Percentiles rank a stretch among this genome's conserved stretches.
Evolutionary conservation across 2,329 filamentous ascomycete species (phyloP).

Genomic region (Macrophomina phaseolina): DNA sequence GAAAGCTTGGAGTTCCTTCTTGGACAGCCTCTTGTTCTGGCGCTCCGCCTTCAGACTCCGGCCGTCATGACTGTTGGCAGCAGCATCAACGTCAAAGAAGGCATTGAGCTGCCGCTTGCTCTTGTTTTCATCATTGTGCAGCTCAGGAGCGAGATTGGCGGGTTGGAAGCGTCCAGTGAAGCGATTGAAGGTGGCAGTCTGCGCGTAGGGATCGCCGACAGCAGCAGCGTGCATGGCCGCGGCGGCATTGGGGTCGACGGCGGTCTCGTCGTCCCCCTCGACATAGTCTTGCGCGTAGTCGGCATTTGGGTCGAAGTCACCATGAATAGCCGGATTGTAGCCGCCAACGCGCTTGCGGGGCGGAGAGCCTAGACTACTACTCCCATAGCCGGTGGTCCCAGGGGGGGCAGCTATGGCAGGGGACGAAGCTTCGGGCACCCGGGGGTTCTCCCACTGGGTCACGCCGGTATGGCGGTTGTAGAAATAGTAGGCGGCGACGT

Average conservation of each 20-base stretch:
- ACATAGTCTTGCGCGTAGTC: slow-evolving; percentile 72
- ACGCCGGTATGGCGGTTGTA: slow-evolving; percentile 78
- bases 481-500: slow-evolving; percentile 76
- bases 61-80: slow-evolving; percentile 88
- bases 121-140: slow-evolving; percentile 87
- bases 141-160: slow-evolving; percentile 69
- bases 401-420: slow-evolving; percentile 29
- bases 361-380: slow-evolving; percentile 36
- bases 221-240: slow-evolving; percentile 31
- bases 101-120: slow-evolving; percentile 86
- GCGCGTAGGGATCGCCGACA: slow-evolving; percentile 60
- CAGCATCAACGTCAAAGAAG: slow-evolving; percentile 94
- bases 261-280: slow-evolving; percentile 42
- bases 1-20: slow-evolving; percentile 87
- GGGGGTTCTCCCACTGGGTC: slow-evolving; percentile 87
- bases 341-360: slow-evolving; percentile 62
- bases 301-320: slow-evolving; percentile 94
- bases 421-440: slow-evolving; percentile 59
- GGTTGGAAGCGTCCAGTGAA: slow-evolving; percentile 86
- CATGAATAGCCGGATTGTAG: slow-evolving; percentile 96
- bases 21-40: slow-evolving; percentile 80
- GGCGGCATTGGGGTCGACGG: slow-evolving; percentile 29
- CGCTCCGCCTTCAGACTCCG: slow-evolving; percentile 90
- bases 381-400: slow-evolving; percentile 38
- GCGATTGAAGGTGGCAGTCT: slow-evolving; percentile 83